Percentiles rank a stretch among this genome's conserved stretches.
Evolutionary conservation across 176 grass and related monocot genomes (phyloP).

Genomic region (Carex parvula): DNA sequence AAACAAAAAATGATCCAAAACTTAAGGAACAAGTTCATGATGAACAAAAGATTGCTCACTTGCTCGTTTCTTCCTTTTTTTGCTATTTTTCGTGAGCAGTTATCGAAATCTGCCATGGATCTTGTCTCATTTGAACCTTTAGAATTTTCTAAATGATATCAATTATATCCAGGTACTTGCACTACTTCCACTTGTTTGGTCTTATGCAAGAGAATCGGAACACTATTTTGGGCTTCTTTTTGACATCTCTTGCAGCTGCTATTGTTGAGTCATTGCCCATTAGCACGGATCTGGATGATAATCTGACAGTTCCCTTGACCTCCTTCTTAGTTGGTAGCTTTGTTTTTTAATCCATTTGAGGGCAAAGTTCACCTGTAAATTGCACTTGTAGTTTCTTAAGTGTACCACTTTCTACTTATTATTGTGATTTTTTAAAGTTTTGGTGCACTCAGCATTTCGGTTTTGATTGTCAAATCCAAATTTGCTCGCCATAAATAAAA

Average conservation of each 20-base stretch:
- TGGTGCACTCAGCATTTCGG: not conserved
- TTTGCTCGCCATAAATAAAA: not conserved
- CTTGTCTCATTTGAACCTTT: not conserved
- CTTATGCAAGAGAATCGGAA: conserved; percentile 57
- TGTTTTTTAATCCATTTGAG: conserved; percentile 31
- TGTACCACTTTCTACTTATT: not conserved
- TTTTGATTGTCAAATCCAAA: conserved; percentile 13
- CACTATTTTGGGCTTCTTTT: conserved; percentile 36
- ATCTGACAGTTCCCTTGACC: conserved; percentile 60
- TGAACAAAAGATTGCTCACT: not conserved
- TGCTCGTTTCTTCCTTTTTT: not conserved
- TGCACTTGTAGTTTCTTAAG: not conserved
- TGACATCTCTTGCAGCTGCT: conserved; percentile 46
- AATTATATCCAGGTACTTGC: conserved; percentile 57
- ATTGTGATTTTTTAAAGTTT: not conserved
- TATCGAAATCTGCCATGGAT: not conserved
- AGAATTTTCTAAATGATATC: not conserved
- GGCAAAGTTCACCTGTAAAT: not conserved
- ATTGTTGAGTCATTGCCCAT: conserved; percentile 64
- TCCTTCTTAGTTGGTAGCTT: conserved; percentile 35
- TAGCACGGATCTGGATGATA: conserved; percentile 76
- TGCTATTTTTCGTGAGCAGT: not conserved
- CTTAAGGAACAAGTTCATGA: not conserved
- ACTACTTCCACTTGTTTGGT: conserved; percentile 62
- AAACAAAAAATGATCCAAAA: not conserved